Base-by-base conservation (phyloP, 495 filamentous ascomycete species). In the Hypoxylon perforatum region DNA sequence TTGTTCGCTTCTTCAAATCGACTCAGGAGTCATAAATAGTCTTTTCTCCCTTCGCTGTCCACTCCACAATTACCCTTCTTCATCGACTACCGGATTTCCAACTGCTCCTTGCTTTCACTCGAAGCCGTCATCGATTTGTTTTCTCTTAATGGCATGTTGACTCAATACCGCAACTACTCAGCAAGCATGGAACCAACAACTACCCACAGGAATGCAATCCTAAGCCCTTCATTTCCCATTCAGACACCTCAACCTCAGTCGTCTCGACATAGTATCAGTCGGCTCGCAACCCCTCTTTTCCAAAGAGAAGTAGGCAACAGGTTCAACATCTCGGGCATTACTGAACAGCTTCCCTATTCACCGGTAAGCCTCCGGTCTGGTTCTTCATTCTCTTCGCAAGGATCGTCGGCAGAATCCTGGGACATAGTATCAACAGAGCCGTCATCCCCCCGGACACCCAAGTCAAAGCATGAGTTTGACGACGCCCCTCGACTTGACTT, bases 1-100 rank as follows among this genome's bases (percentile, higher is more conserved):
- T 48, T 55, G 11, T 21, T 58, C 46, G 44, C 51, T 45, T 57
- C 62, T 49, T 46, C 57, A 54, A 48, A 59, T 63, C 57, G 42
- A 60, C 51, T 42, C 57, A 46, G 51, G 47, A 53, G 41, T 62
- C 57, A 71, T 70, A 74, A 67, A 63, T 72, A 69, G 30, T 60
- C 57, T 47, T 54, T 18, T 21, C 21, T 66, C 61, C 58, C 52
- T 70, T 70, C 62, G 48, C 45, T 14, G 39, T 57, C 36, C 39
- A 45, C 46, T 50, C 55, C 45, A 64, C 35, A 36, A 48, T 48
- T 46, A 48, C 52, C 33, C 35, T 56, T 28, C 17, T 46, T 17
- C 14, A 17, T 28, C 9, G 47, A 41, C 36, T n/a, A 6, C n/a
- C 28, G 57, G 38, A 48, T 21, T 14, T 56, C 22, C 50, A 28